A percentile compares a stretch with the other conserved stretches of the same genome.
Evolutionary conservation across 768 basidiomycete species (phyloP).

Genomic region (Termitomyces eurrhizus): DNA sequence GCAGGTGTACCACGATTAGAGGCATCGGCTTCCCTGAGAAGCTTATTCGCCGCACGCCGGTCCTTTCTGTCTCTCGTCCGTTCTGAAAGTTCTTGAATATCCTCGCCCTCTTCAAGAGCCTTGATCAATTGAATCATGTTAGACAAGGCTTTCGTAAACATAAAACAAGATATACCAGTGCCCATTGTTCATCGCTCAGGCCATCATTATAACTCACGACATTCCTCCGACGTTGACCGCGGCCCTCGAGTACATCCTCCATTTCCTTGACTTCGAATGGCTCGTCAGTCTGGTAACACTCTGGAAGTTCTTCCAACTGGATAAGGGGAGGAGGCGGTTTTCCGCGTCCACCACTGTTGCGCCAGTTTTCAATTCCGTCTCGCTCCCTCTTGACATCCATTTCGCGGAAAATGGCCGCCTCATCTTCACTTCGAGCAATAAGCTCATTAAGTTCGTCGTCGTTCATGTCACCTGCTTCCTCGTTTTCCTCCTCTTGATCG

Average conservation of each 20-base stretch:
- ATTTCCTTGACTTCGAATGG: conserved; percentile 63
- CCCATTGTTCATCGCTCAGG: conserved; percentile 91
- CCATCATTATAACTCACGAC: conserved; percentile 93
- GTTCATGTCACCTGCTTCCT: conserved; percentile 89
- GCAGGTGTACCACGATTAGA: conserved; percentile 64
- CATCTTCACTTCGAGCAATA: conserved; percentile 81
- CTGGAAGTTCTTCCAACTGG: conserved; percentile 85
- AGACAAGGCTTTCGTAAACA: background rate
- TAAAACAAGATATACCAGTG: conserved; percentile 49
- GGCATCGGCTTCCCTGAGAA: conserved; percentile 53
- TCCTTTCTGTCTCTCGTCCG: conserved; percentile 62
- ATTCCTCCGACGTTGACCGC: conserved; percentile 80
- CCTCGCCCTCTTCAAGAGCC: conserved; percentile 82
- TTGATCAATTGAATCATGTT: conserved; percentile 18
- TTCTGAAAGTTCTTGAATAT: conserved; percentile 69
- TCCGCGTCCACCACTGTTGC: conserved; percentile 67
- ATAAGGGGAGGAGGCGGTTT: conserved; percentile 77
- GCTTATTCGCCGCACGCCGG: conserved; percentile 54
- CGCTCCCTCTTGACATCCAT: conserved; percentile 82
- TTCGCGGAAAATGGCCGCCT: conserved; percentile 68
- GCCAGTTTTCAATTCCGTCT: conserved; percentile 63
- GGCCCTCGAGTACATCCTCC: conserved; percentile 70
- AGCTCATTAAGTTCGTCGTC: conserved; percentile 94
- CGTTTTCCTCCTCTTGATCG: conserved; percentile 86
- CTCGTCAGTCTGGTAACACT: conserved; percentile 84